A percentile compares a stretch with the other conserved stretches of the same genome.
These are phyloP conservation scores for Pterocarpus santalinus DNA, from an alignment of 306 rosid species.

Conservation along the genomic window DNA sequence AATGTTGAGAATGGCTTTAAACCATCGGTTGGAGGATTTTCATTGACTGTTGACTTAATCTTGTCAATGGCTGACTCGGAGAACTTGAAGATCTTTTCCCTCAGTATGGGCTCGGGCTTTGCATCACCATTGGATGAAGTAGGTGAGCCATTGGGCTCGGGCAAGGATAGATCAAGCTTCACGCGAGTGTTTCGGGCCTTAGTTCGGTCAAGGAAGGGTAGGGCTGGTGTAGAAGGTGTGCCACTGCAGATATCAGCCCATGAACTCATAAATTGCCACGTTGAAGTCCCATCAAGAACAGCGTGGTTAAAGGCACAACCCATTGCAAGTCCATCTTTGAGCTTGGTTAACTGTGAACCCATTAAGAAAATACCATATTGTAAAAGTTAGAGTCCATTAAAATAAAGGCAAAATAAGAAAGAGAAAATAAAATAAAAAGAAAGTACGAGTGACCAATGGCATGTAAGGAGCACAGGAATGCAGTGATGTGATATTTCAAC, in stretches of 20 bases:
- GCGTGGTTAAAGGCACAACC: constrained; percentile 97
- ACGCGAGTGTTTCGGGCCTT: constrained; percentile 84
- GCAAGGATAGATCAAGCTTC: constrained; percentile 76
- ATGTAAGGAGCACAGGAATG: too few relatives aligned
- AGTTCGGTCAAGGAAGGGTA: constrained; percentile 80
- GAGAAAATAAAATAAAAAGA: neutral
- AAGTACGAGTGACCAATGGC: neutral
- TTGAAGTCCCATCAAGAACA: constrained; percentile 84
- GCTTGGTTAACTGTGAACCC: constrained; percentile 74
- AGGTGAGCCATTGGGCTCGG: constrained; percentile 59
- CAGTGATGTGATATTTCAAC: neutral
- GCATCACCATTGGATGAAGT: constrained; percentile 47
- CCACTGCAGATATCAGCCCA: constrained; percentile 88
- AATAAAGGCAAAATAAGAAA: neutral
- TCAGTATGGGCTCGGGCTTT: constrained; percentile 51
- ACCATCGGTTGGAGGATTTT: constrained; percentile 57
- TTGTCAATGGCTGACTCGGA: constrained; percentile 76
- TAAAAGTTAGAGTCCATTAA: neutral
- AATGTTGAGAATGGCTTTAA: constrained; percentile 92
- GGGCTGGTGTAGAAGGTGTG: constrained; percentile 54
- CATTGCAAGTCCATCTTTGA: constrained; percentile 86
- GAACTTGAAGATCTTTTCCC: constrained; percentile 86
- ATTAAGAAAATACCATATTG: neutral
- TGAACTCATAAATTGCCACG: constrained; percentile 96
- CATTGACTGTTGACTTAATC: constrained; percentile 77